Percentiles rank a stretch among this genome's conserved stretches.
These are phyloP conservation scores for Physcia stellaris DNA, from an alignment of 495 filamentous ascomycete species.

Conservation along the genomic window DNA sequence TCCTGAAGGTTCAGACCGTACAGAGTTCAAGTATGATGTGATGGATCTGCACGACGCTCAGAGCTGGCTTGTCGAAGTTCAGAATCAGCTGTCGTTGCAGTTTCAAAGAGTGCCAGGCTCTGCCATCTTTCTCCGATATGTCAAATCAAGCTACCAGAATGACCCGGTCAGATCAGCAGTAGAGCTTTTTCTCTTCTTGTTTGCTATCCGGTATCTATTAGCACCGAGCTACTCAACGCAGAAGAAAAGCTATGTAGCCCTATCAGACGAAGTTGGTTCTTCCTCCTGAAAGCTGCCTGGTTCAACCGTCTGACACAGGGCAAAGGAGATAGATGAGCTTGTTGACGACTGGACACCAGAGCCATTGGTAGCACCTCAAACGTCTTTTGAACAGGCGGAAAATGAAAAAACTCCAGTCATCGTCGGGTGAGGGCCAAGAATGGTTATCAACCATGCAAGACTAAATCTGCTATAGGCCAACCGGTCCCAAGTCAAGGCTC, in stretches of 20 bases:
- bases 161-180: conserved; percentile 88
- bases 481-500: conserved; percentile 81
- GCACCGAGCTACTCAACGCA: conserved; percentile 81
- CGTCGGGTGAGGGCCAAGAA: conserved; percentile 54
- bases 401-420: conserved; percentile 76
- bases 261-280: conserved; percentile 63
- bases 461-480: conserved; percentile 41
- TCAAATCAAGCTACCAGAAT: conserved; percentile 93
- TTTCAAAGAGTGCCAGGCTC: conserved; percentile 90
- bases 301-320: background rate
- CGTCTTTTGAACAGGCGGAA: conserved; percentile 62
- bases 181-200: conserved; percentile 88
- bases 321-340: conserved; percentile 84
- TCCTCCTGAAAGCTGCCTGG: background rate
- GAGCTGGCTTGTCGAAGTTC: conserved; percentile 48
- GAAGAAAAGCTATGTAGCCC: conserved; percentile 70
- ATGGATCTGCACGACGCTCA: conserved; percentile 82
- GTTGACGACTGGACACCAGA: conserved; percentile 97
- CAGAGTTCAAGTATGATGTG: too few species aligned
- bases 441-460: background rate
- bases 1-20: too few species aligned
- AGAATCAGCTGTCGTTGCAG: conserved; percentile 48
- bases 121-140: conserved; percentile 85
- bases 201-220: conserved; percentile 85
- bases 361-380: conserved; percentile 63